A percentile compares a stretch with the other conserved stretches of the same genome.
Evolutionary conservation across 225 moss, liverwort and hornwort genomes (phyloP).

Genomic region (Pseudisothecium myosuroides): DNA sequence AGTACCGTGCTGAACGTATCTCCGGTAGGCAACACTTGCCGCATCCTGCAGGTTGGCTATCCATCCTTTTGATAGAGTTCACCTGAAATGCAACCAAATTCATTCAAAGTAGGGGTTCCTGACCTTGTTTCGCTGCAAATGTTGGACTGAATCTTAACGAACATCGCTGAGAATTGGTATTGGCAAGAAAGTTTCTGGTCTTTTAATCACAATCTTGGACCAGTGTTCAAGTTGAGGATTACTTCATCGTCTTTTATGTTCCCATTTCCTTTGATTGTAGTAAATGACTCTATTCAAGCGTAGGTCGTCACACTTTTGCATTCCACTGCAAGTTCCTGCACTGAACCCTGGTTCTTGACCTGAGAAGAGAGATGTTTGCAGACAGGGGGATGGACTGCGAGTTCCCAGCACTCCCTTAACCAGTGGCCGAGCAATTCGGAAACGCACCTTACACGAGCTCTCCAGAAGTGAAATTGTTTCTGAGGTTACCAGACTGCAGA

Average conservation of each 20-base stretch:
- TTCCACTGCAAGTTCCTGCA: not conserved
- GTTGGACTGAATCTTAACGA: not conserved
- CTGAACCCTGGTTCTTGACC: not conserved
- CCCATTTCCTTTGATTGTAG: too few relatives aligned
- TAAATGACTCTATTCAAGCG: not conserved
- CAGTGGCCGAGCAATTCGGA: not conserved
- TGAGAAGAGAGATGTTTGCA: not conserved
- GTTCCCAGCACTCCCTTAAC: constrained; percentile 5
- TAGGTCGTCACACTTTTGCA: not conserved
- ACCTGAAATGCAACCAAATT: not conserved
- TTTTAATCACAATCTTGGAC: too few relatives aligned
- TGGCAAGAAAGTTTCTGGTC: too few relatives aligned
- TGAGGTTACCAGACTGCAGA: not conserved
- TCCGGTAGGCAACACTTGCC: not conserved
- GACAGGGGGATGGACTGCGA: constrained; percentile 6
- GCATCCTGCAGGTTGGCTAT: constrained; percentile 4
- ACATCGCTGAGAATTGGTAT: not conserved
- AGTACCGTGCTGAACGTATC: constrained; percentile 18
- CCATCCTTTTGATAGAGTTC: not conserved
- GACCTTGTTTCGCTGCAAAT: too few relatives aligned
- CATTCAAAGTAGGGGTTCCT: not conserved
- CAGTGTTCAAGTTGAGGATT: too few relatives aligned
- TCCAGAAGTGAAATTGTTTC: not conserved
- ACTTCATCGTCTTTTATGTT: too few relatives aligned
- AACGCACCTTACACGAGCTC: constrained; percentile 11